Percentiles rank a stretch among this genome's conserved stretches.
Evolutionary conservation across 495 filamentous ascomycete species (phyloP).

Genomic region (Tuber aestivum): DNA sequence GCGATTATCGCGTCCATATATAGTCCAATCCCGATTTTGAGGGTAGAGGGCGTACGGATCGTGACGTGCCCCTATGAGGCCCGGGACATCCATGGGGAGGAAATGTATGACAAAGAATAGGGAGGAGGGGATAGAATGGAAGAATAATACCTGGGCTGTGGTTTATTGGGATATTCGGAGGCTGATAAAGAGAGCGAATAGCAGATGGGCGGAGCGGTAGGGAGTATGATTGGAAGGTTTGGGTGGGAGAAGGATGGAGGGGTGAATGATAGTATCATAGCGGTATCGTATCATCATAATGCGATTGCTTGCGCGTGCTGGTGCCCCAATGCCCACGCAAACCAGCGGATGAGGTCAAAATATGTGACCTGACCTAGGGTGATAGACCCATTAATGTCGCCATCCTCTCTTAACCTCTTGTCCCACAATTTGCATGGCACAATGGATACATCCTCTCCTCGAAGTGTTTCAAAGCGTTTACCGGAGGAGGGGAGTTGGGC

Average conservation of each 20-base stretch:
- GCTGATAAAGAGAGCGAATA: neutral
- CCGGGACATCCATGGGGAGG: neutral
- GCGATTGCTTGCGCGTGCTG: neutral
- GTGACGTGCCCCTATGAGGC: neutral
- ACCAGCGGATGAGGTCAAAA: neutral
- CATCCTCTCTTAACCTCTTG: neutral
- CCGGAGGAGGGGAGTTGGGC: neutral
- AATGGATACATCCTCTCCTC: neutral
- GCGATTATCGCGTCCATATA: conserved; percentile 17
- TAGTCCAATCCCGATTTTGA: conserved; percentile 20
- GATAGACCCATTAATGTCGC: neutral
- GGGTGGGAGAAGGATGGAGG: neutral
- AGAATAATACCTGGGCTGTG: neutral
- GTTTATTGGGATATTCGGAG: neutral
- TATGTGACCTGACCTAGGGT: neutral
- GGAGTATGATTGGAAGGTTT: neutral
- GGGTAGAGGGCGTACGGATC: neutral
- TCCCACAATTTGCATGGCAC: neutral
- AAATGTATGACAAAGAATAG: neutral
- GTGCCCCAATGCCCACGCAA: neutral
- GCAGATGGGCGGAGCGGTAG: neutral
- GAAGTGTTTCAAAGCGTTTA: neutral
- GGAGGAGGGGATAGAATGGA: neutral
- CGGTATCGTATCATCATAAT: neutral
- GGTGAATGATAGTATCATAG: neutral